These are phyloP conservation scores for Kalmusia sp. DNA, from an alignment of 2,329 filamentous ascomycete genomes.

Conservation along the genomic window DNA sequence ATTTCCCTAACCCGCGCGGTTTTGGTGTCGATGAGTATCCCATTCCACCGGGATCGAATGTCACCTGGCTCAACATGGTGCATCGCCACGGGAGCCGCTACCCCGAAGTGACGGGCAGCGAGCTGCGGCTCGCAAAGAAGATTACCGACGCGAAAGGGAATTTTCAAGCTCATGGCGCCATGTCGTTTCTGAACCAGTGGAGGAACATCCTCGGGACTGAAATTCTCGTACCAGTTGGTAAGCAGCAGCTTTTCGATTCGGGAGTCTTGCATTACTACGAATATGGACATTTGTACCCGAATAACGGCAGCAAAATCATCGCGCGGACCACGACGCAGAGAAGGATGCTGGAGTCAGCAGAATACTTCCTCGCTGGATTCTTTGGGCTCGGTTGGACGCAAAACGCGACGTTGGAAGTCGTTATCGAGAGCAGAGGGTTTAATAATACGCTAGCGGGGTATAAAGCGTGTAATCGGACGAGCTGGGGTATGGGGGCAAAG, in stretches of 20 bases:
- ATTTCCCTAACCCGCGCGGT: slow-evolving; percentile 70
- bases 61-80: slow-evolving; percentile 75
- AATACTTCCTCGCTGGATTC: slow-evolving; percentile 81
- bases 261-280: slow-evolving; percentile 75
- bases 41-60: slow-evolving; percentile 69
- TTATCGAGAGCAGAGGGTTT: slow-evolving; percentile 68
- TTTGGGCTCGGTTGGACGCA: slow-evolving; percentile 77
- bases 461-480: slow-evolving; percentile 69
- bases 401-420: slow-evolving; percentile 75
- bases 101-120: slow-evolving; percentile 65
- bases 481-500: slow-evolving; percentile 53
- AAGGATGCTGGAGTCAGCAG: slow-evolving; percentile 77
- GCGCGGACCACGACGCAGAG: slow-evolving; percentile 78
- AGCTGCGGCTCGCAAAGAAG: slow-evolving; percentile 61
- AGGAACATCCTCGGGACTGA: slow-evolving; percentile 72
- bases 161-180: slow-evolving; percentile 63
- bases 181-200: slow-evolving; percentile 75
- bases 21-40: slow-evolving; percentile 78
- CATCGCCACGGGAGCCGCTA: slow-evolving; percentile 78
- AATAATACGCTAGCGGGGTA: slow-evolving; percentile 77
- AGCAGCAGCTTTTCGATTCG: slow-evolving; percentile 75
- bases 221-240: slow-evolving; percentile 75
- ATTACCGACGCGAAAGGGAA: slow-evolving; percentile 62
- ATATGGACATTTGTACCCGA: slow-evolving; percentile 72
- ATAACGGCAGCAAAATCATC: slow-evolving; percentile 75